Conservation (phyloP, 768 basidiomycete genomes). For the Psilocybe azurescens region DNA sequence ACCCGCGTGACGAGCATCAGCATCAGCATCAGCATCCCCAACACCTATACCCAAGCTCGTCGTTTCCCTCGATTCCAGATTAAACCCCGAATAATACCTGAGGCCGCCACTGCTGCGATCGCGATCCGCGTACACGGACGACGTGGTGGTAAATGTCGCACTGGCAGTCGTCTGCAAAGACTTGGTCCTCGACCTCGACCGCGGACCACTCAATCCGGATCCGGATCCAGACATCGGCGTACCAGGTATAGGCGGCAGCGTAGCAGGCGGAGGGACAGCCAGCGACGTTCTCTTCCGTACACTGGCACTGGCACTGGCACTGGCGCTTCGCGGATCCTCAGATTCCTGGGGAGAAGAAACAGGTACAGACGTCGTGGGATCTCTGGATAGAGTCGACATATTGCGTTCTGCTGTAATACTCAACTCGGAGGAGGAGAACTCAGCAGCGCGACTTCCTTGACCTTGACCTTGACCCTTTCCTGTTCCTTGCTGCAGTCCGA, state of each 20-base stretch:
- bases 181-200: neutral
- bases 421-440: no score
- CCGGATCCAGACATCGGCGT: conserved; percentile 8
- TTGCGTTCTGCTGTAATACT: no score
- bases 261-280: conserved; percentile 15
- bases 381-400: no score
- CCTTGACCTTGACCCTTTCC: no score
- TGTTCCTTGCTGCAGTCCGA: no score
- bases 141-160: neutral
- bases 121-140: no score
- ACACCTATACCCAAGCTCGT: neutral
- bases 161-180: neutral
- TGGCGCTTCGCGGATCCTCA: neutral
- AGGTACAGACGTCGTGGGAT: no score
- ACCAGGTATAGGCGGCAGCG: conserved; percentile 18
- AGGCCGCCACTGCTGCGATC: neutral
- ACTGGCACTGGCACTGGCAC: neutral
- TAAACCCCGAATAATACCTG: neutral
- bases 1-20: neutral
- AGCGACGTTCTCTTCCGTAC: neutral
- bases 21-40: neutral
- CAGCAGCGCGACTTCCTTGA: no score
- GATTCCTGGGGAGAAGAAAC: neutral
- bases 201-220: neutral
- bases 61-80: neutral